phyloP scores from a whole-genome alignment of 768 basidiomycete species.

The Candolleomyces eurysporus region DNA sequence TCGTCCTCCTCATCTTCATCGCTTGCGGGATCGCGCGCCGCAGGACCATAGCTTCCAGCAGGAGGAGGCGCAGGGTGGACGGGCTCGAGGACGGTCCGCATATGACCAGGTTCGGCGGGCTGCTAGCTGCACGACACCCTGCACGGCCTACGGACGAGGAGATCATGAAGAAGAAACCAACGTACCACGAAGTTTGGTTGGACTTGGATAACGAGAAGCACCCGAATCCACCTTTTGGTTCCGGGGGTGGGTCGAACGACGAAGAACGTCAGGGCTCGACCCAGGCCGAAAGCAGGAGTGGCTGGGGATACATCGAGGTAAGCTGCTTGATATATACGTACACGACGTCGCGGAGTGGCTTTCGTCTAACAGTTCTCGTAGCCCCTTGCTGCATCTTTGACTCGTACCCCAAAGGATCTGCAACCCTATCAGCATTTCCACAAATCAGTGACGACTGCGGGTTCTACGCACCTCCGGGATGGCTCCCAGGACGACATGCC shows the following conservation, averaged over 20 bases:
- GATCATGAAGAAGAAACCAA: constrained; percentile 6
- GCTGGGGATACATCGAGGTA: not conserved
- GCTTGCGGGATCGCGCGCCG: constrained; percentile 50
- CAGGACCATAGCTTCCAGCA: constrained; percentile 29
- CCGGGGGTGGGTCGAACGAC: too few relatives aligned
- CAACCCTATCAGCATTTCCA: constrained; percentile 4
- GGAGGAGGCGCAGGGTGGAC: constrained; percentile 17
- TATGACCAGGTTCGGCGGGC: constrained; percentile 3
- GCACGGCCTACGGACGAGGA: constrained; percentile 3
- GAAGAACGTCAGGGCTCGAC: too few relatives aligned
- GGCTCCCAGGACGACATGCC: not conserved
- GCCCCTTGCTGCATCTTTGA: constrained; percentile 3
- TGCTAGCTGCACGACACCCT: not conserved
- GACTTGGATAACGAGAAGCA: not conserved
- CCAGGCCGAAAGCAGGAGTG: too few relatives aligned
- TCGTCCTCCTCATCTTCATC: constrained; percentile 49
- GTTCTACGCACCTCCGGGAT: not conserved
- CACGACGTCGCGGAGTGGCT: not conserved
- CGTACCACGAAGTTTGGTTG: constrained; percentile 4
- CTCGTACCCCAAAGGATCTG: constrained; percentile 3
- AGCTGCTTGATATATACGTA: not conserved
- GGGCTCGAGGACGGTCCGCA: constrained; percentile 5
- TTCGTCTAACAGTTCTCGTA: not conserved
- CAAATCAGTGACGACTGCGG: not conserved
- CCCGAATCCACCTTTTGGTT: too few relatives aligned